A percentile compares a stretch with the other conserved stretches of the same genome.
Evolutionary conservation across 768 basidiomycete species (phyloP).

Genomic region (Suillus variegatus): DNA sequence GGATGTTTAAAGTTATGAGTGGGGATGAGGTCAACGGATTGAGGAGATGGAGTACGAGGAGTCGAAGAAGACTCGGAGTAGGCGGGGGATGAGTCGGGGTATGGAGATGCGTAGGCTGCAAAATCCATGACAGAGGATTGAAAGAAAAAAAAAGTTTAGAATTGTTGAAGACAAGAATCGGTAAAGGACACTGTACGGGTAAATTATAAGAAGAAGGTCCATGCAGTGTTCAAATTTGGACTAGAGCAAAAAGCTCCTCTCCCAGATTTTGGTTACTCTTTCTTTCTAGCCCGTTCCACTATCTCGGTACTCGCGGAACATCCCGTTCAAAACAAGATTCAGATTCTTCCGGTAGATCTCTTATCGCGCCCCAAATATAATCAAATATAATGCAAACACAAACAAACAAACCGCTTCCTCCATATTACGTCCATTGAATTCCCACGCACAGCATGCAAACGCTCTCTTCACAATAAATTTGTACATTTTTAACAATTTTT

Average conservation of each 20-base stretch:
- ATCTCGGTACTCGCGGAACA: slow-evolving; percentile 33
- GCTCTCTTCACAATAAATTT: slow-evolving; percentile 4
- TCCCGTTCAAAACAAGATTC: slow-evolving; percentile 27
- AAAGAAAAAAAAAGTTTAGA: not conserved
- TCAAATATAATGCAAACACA: slow-evolving; percentile 27
- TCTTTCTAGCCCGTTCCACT: slow-evolving; percentile 35
- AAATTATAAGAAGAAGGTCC: slow-evolving; percentile 36
- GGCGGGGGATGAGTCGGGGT: slow-evolving; percentile 27
- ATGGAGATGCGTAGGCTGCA: slow-evolving; percentile 52
- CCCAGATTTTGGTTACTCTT: slow-evolving; percentile 41
- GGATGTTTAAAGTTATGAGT: slow-evolving; percentile 41
- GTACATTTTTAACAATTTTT: slow-evolving; percentile 1
- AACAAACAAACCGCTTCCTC: slow-evolving; percentile 9
- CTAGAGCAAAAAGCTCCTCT: slow-evolving; percentile 24
- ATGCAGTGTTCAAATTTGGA: slow-evolving; percentile 29
- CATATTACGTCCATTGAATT: slow-evolving; percentile 31
- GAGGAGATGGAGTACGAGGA: slow-evolving; percentile 76
- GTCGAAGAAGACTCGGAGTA: slow-evolving; percentile 69
- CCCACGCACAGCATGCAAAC: slow-evolving; percentile 33
- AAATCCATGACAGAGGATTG: slow-evolving; percentile 45
- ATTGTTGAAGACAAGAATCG: slow-evolving; percentile 12
- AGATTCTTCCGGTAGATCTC: slow-evolving; percentile 28
- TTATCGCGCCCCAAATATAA: slow-evolving; percentile 17
- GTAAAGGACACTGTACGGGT: slow-evolving; percentile 10
- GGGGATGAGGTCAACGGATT: slow-evolving; percentile 36